A percentile compares a stretch with the other conserved stretches of the same genome.
These are phyloP conservation scores for Xenosphaeropsis pyriputrescens DNA, from an alignment of 2,329 filamentous ascomycete species.

Conservation along the genomic window DNA sequence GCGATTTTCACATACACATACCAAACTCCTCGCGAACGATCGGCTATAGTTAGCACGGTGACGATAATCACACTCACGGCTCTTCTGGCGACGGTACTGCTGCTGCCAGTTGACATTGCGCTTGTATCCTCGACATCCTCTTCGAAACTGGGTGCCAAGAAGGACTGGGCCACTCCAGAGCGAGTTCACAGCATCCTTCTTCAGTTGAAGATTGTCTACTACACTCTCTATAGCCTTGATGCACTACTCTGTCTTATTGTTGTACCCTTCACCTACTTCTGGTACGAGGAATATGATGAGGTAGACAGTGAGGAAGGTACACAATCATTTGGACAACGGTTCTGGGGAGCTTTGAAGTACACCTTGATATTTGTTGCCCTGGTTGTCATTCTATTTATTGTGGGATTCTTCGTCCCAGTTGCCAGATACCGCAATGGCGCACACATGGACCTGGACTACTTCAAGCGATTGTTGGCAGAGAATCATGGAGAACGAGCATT, in stretches of 20 bases:
- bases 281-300: conserved; percentile 95
- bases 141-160: conserved; percentile 64
- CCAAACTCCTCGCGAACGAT: conserved; percentile 78
- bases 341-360: conserved; percentile 83
- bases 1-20: conserved; percentile 83
- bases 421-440: conserved; percentile 50
- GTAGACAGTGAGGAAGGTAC: conserved; percentile 68
- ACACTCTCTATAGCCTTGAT: conserved; percentile 82
- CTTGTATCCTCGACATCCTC: conserved; percentile 81
- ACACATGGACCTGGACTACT: conserved; percentile 78
- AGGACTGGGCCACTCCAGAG: conserved; percentile 84
- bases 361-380: conserved; percentile 73
- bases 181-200: conserved; percentile 64
- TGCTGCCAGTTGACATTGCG: conserved; percentile 90
- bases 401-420: conserved; percentile 88
- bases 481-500: conserved; percentile 89
- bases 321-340: conserved; percentile 53
- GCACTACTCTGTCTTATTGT: conserved; percentile 77
- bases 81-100: conserved; percentile 78
- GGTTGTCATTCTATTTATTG: conserved; percentile 68
- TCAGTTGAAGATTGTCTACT: conserved; percentile 81
- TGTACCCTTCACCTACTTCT: conserved; percentile 95
- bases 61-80: conserved; percentile 78
- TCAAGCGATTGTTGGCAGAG: conserved; percentile 68
- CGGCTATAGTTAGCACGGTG: conserved; percentile 65